Evolutionary conservation across 1,139 yeast species (phyloP), one percentile per base, ranked within the genome.

Genomic region (Yamadazyma conglobata): DNA sequence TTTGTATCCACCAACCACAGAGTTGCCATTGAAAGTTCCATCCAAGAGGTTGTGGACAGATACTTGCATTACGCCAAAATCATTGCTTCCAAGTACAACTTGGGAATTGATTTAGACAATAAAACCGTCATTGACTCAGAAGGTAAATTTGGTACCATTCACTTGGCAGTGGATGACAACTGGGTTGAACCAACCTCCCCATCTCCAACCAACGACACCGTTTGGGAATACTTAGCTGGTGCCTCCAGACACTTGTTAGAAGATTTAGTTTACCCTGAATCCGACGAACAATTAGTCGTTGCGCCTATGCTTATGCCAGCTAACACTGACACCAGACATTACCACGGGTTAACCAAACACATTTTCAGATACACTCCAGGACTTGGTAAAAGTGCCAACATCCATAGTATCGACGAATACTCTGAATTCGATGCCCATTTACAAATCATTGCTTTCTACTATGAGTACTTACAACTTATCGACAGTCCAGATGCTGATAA

Each of bases 301-400:
- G 61, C 88, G 2, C 93, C 95, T 8, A 63, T 74, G 12, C 50
- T 84, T 30, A 73, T 83, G 76, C 70, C 85, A 5, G 95, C 85
- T 19, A 87, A 86, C 56, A 87, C 96, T 3, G 96, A 87, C 52
- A 86, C 95, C 6, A 73, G 75, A 50, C 73, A 76, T 51, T 86
- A 83, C 59, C 84, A 93, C 89, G 57, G 65, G 30, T 64, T 87
- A 50, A 73, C 88, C n/a, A 64, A 66, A 33, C 75, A 83, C 51
- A 84, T 88, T 37, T 85, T 70, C 64, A 71, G 96, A 46, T 80
- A 70, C 54, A 52, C 70, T 12, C 84, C 81, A 14, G 42, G 44
- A 31, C 45, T 45, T 19, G 43, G 41, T 12, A 55, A 47, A 11
- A 43, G 40, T 21, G 27, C 15, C n/a, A 33, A 37, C 18, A 44